Evolutionary conservation across 805 yeast genomes (phyloP).

Genomic region (Torulaspora franciscae): DNA sequence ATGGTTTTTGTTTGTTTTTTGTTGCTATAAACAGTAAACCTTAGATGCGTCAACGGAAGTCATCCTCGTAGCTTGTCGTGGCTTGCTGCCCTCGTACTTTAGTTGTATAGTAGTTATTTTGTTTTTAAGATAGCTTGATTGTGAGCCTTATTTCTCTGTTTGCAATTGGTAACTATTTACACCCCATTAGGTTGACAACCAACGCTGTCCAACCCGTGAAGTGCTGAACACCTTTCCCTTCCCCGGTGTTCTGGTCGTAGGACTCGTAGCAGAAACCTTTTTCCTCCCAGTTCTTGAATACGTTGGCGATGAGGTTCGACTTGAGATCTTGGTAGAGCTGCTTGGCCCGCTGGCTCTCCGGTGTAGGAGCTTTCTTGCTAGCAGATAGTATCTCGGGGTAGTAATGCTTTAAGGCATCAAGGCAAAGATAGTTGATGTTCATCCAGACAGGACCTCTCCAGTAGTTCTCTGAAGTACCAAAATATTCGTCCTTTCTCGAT

Average conservation of each 20-base stretch:
- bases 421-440: slow-evolving; percentile 76
- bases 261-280: slow-evolving; percentile 91
- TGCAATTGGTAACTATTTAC: slow-evolving; percentile 4
- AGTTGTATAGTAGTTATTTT: neutral
- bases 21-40: neutral
- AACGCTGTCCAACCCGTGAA: slow-evolving; percentile 94
- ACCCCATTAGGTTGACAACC: slow-evolving; percentile 66
- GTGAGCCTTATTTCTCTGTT: neutral
- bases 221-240: slow-evolving; percentile 75
- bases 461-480: slow-evolving; percentile 80
- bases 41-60: too few species aligned
- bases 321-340: slow-evolving; percentile 57
- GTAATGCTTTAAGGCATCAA: slow-evolving; percentile 67
- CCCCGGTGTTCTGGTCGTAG: slow-evolving; percentile 73
- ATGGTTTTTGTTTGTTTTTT: neutral
- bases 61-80: too few species aligned
- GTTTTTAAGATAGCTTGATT: neutral
- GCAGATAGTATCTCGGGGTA: slow-evolving; percentile 25
- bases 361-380: slow-evolving; percentile 24
- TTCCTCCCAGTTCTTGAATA: slow-evolving; percentile 59
- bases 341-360: slow-evolving; percentile 35
- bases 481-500: slow-evolving; percentile 58
- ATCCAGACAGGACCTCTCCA: slow-evolving; percentile 97
- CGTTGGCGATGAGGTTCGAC: slow-evolving; percentile 60
- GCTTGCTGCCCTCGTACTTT: too few species aligned